Evolutionary conservation across 2,329 filamentous ascomycete species (phyloP).

Genomic region (Colletotrichum sp.): DNA sequence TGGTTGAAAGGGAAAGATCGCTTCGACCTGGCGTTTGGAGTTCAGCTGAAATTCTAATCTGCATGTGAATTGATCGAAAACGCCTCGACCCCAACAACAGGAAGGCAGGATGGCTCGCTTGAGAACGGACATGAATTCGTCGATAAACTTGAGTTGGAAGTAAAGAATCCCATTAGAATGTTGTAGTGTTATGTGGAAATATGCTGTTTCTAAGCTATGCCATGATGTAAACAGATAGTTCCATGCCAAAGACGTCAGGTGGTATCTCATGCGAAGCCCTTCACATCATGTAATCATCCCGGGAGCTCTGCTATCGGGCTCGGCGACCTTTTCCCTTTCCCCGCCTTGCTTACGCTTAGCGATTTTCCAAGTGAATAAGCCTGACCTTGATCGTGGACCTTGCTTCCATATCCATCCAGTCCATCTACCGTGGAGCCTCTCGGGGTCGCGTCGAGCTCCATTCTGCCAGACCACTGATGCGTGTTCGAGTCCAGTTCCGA

Average conservation of each 20-base stretch:
- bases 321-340: not conserved
- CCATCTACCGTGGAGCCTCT: not conserved
- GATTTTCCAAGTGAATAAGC: not conserved
- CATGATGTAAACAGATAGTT: not conserved
- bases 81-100: rapidly evolving
- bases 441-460: slow-evolving; percentile 19
- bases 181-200: not conserved
- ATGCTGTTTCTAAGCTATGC: not conserved
- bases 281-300: slow-evolving; percentile 23
- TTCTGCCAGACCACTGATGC: slow-evolving; percentile 26
- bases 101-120: no score
- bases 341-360: not conserved
- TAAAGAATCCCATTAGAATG: not conserved
- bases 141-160: rapidly evolving
- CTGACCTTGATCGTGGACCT: not conserved
- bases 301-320: not conserved
- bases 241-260: not conserved
- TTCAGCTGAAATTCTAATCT: not conserved
- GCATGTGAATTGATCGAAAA: not conserved
- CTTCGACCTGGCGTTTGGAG: not conserved
- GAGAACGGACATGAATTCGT: no score
- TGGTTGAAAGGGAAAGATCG: not conserved
- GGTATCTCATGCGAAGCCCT: not conserved
- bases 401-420: not conserved
- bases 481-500: slow-evolving; percentile 25